phyloP scores from a whole-genome alignment of 768 basidiomycete genomes.

The Lactarius sanguifluus region DNA sequence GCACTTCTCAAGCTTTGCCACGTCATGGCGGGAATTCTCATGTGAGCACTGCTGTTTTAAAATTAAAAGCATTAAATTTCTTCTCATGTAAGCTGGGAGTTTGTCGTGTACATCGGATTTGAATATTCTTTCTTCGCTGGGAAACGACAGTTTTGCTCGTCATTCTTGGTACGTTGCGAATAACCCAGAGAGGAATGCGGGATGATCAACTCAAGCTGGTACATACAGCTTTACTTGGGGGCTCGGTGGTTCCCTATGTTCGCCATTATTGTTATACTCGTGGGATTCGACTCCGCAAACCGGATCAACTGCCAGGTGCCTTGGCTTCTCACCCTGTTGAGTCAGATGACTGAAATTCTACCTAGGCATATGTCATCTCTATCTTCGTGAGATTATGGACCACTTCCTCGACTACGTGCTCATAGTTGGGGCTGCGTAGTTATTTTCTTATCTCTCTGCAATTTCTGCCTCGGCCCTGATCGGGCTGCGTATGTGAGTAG shows the following conservation, averaged over 20 bases:
- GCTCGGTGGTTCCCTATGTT: background rate
- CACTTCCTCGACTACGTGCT: background rate
- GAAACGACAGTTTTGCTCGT: background rate
- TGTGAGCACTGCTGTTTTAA: slow-evolving; percentile 14
- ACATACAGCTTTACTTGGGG: background rate
- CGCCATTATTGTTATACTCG: background rate
- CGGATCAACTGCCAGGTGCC: background rate
- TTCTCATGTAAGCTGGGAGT: background rate
- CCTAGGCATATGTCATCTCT: background rate
- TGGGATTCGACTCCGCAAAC: background rate
- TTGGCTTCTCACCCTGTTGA: background rate
- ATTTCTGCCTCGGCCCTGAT: slow-evolving; percentile 18
- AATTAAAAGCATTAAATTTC: background rate
- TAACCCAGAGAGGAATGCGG: background rate
- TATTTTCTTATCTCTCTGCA: background rate
- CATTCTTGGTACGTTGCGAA: background rate
- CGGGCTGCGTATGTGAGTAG: slow-evolving; percentile 22
- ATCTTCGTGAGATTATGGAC: background rate
- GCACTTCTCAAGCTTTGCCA: slow-evolving; percentile 6
- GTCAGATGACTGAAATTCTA: background rate
- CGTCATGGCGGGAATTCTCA: slow-evolving; percentile 14
- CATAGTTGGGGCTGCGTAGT: background rate
- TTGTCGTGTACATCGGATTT: background rate
- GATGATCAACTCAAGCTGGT: background rate
- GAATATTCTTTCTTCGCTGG: background rate